Evolutionary conservation across 1,139 yeast species (phyloP).

Genomic region (Suhomyces bokatorum): DNA sequence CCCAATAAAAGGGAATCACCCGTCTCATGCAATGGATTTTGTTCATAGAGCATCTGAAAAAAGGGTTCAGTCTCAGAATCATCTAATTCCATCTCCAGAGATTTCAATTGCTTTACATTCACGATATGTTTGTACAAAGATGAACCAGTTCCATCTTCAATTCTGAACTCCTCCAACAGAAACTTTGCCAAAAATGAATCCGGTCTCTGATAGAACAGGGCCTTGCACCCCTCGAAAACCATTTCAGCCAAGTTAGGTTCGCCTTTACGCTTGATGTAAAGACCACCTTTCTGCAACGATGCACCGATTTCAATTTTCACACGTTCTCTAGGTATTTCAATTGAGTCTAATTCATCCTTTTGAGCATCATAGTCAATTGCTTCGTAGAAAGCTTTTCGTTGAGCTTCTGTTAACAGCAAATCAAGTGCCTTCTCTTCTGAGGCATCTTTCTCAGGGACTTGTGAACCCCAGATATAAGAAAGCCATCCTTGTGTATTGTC

Average conservation of each 20-base stretch:
- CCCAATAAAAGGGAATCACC: slow-evolving; percentile 80
- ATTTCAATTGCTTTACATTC: slow-evolving; percentile 65
- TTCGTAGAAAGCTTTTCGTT: slow-evolving; percentile 80
- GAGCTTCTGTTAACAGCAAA: slow-evolving; percentile 59
- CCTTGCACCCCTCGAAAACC: slow-evolving; percentile 78
- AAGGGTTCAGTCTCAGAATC: slow-evolving; percentile 53
- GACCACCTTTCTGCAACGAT: slow-evolving; percentile 73
- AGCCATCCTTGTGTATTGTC: slow-evolving; percentile 25
- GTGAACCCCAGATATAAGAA: slow-evolving; percentile 24
- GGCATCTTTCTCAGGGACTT: slow-evolving; percentile 6
- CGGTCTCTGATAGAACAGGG: slow-evolving; percentile 73
- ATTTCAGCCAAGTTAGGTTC: slow-evolving; percentile 65
- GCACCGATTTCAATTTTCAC: slow-evolving; percentile 67
- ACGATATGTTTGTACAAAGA: slow-evolving; percentile 82
- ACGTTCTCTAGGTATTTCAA: slow-evolving; percentile 74
- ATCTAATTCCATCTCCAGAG: slow-evolving; percentile 2
- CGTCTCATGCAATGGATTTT: slow-evolving; percentile 76
- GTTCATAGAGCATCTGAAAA: slow-evolving; percentile 79
- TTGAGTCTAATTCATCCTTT: slow-evolving; percentile 49
- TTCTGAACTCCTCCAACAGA: slow-evolving; percentile 75
- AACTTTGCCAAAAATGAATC: slow-evolving; percentile 74
- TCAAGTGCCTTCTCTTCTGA: slow-evolving; percentile 24
- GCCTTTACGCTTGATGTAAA: slow-evolving; percentile 52
- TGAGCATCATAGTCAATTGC: slow-evolving; percentile 91
- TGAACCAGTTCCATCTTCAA: slow-evolving; percentile 80